Conservation (phyloP, 108 stramenopile species). For the Conticribra guillardii region DNA sequence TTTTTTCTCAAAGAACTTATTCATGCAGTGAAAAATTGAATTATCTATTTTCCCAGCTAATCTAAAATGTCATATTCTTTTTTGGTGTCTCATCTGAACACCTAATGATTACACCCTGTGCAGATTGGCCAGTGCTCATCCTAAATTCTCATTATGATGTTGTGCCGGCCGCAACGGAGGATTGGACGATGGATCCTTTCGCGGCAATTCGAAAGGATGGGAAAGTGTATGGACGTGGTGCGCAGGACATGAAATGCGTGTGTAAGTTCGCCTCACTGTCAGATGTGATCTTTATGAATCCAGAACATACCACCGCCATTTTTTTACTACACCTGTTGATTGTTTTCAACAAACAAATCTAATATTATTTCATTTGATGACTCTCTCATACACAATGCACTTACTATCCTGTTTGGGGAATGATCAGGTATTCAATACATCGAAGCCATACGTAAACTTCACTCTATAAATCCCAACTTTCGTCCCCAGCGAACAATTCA, state of each 20-base stretch:
- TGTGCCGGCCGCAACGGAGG: conserved; percentile 79
- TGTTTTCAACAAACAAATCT: neutral
- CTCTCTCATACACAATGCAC: too few species aligned
- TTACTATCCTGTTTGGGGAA: too few species aligned
- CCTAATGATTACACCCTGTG: neutral
- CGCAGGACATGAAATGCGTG: conserved; percentile 98
- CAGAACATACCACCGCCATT: too few species aligned
- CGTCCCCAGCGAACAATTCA: conserved; percentile 64
- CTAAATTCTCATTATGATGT: conserved; percentile 97
- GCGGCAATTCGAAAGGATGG: conserved; percentile 76
- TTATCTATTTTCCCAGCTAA: too few species aligned
- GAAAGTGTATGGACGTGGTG: conserved; percentile 91
- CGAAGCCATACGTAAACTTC: conserved; percentile 70
- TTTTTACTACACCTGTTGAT: neutral
- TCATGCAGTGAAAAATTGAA: too few species aligned
- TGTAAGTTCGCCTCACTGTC: too few species aligned
- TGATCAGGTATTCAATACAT: conserved; percentile 83
- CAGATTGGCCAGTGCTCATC: conserved; percentile 79
- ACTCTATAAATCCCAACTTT: conserved; percentile 36
- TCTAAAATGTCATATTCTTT: too few species aligned
- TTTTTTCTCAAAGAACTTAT: too few species aligned
- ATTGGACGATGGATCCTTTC: conserved; percentile 89
- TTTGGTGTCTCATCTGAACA: too few species aligned
- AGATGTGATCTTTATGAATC: too few species aligned
- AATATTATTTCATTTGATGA: too few species aligned